Evolutionary conservation across 306 rosid genomes (phyloP).

Genomic region (Gastrolobium villosum): DNA sequence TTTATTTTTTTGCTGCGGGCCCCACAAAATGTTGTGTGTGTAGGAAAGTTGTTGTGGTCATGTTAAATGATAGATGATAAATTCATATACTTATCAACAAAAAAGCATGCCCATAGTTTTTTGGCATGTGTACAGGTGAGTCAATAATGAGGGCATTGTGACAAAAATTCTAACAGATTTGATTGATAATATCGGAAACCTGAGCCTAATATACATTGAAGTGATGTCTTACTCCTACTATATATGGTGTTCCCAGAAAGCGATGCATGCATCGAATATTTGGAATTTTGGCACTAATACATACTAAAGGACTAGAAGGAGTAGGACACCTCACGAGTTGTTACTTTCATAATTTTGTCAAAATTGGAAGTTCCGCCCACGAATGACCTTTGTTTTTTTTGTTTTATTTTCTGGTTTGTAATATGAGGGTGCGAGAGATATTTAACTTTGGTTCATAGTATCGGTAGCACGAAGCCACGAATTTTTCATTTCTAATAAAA

Average conservation of each 20-base stretch:
- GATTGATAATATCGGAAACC: background rate
- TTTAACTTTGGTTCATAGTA: too few species aligned
- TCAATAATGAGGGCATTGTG: background rate
- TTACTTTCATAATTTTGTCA: background rate
- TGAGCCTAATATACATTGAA: background rate
- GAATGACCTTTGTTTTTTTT: background rate
- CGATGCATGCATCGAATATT: conserved; percentile 1
- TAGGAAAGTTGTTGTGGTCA: too few species aligned
- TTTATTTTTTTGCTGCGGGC: too few species aligned
- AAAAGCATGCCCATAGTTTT: too few species aligned
- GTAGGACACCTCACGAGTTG: background rate
- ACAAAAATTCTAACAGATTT: background rate
- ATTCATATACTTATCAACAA: too few species aligned
- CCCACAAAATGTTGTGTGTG: too few species aligned
- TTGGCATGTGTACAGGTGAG: background rate
- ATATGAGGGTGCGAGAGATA: too few species aligned
- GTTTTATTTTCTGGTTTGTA: too few species aligned
- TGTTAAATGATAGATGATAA: too few species aligned
- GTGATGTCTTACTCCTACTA: background rate
- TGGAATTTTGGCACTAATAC: background rate
- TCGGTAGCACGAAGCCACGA: too few species aligned
- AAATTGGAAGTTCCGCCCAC: background rate
- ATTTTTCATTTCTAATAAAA: too few species aligned
- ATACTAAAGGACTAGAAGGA: background rate
- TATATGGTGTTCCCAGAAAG: conserved; percentile 14